Evolutionary conservation across 2,329 filamentous ascomycete genomes (phyloP), one percentile per base, ranked within the genome.

Genomic region (Parastagonospora avenae): DNA sequence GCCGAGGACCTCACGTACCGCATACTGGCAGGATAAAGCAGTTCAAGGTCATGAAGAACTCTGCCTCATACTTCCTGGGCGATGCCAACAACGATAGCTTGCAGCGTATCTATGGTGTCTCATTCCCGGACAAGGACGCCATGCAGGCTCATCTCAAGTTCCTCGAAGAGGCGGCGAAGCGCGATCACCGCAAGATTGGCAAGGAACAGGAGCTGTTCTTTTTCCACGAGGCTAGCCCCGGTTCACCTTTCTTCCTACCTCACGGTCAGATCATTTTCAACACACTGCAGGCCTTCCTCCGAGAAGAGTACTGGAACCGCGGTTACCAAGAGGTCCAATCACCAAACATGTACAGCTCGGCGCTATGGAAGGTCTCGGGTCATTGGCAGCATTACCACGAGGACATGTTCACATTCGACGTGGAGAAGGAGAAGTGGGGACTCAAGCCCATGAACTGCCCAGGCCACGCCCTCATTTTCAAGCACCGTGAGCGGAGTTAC

Each of bases 361-460:
- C 91, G 6, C 79, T 97, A 11, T 97, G 94, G 94, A 94, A 96
- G 79, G 89, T 86, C 16, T 96, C 92, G 8, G 94, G 94, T 42
- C 94, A 97, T 75, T 97, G 93, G 92, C 85, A 89, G 53, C 67
- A 92, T 71, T 94, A 97, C 80, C 85, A 92, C 70, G 93, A 97
- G 58, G 92, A 97, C 77, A 97, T 97, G 93, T 92, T 92, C 75
- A 87, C 86, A n/a, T 86, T 96, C 63, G 79, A 85, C 39, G 80
- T 88, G 29, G 92, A 97, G 74, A 96, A 96, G 80, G 88, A 89
- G 57, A 81, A 86, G 60, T 92, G 88, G 80, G 92, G 87, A 12
- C 79, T 97, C 44, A 97, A 97, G 79, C 93, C 93, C 27, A 97
- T 97, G 94, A 97, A 97, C 79, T 99, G 94, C 77, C 94, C 94